Percentiles rank a stretch among this genome's conserved stretches.
These are phyloP conservation scores for Fusarium bulbicola DNA, from an alignment of 2,329 filamentous ascomycete genomes.

Conservation along the genomic window DNA sequence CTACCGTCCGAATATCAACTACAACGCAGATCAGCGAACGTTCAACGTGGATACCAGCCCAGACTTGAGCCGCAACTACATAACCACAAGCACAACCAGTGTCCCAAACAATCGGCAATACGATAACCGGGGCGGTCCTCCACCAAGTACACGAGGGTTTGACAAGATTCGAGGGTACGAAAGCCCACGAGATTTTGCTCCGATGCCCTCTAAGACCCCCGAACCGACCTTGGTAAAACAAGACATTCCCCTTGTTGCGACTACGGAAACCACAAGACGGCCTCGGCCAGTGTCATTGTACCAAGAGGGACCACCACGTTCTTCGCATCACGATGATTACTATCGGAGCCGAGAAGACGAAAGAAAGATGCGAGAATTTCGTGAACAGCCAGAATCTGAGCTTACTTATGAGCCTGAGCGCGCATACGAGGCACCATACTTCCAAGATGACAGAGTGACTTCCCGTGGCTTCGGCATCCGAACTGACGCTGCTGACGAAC, in stretches of 20 bases:
- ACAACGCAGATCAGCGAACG: constrained; percentile 56
- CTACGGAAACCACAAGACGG: constrained; percentile 41
- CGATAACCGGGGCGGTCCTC: constrained; percentile 62
- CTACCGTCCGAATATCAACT: constrained; percentile 64
- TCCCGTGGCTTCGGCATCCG: constrained; percentile 64
- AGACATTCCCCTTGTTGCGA: constrained; percentile 19
- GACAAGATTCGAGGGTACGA: constrained; percentile 69
- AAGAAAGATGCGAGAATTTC: constrained; percentile 52
- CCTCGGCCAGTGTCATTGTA: constrained; percentile 62
- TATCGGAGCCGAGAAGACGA: constrained; percentile 61
- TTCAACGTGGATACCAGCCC: constrained; percentile 58
- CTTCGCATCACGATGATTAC: constrained; percentile 57
- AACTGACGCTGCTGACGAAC: constrained; percentile 49
- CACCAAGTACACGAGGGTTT: constrained; percentile 75
- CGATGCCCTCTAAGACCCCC: constrained; percentile 52
- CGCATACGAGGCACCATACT: constrained; percentile 45
- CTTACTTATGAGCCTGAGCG: constrained; percentile 41
- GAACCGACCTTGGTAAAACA: constrained; percentile 43
- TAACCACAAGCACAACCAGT: constrained; percentile 39
- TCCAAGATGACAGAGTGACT: constrained; percentile 57
- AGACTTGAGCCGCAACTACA: constrained; percentile 57
- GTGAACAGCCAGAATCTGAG: constrained; percentile 52
- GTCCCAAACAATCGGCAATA: constrained; percentile 45
- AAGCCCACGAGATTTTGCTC: constrained; percentile 56
- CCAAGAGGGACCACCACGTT: constrained; percentile 58